Evolutionary conservation across 2,329 filamentous ascomycete genomes (phyloP), one percentile per base, ranked within the genome.

Genomic region (Fusarium transvaalense): DNA sequence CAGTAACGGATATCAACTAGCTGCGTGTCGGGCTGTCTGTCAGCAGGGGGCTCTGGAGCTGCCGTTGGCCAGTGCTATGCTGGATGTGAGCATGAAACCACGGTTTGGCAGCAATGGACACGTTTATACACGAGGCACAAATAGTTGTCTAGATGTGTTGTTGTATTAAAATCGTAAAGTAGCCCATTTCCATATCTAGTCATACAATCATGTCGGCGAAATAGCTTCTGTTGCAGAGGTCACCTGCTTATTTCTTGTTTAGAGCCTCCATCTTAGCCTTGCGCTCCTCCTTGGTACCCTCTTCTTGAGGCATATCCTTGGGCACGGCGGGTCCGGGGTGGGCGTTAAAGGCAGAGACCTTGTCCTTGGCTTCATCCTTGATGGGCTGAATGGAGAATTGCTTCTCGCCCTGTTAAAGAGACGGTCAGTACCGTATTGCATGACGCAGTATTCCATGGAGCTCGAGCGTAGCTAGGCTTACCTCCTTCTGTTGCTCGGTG

Each of bases 281-380:
- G 55, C 90, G 86, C 74, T 93, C 91, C 76, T 91, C 90, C 79
- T 90, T 91, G 61, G 85, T 88, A 17, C 87, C 88, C 80, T 90
- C 87, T 51, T 85, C 76, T 34, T 79, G 78, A 17, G 83, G 83
- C 80, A 88, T 84, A 63, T 84, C 81, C 66, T 87, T 78, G 19
- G 85, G 81, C 27, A 88, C 72, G 29, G 81, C 88, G 17, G 88
- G 88, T 34, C 88, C 88, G 14, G 87, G 88, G 52, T 85, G 80
- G 19, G 87, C 87, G 57, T 83, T 76, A 74, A 85, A 82, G 35
- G 85, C 81, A 55, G 82, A 80, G 74, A 87, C 83, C 76, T 84
- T 83, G 73, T 79, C 74, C 76, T 84, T 72, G 32, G 72, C 74
- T 50, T 82, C 66, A 61, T 82, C 77, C 67, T 83, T 77, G 71